Base-by-base conservation (phyloP, 2,329 filamentous ascomycete species). In the Hymenotorrendiella dingleyae region DNA sequence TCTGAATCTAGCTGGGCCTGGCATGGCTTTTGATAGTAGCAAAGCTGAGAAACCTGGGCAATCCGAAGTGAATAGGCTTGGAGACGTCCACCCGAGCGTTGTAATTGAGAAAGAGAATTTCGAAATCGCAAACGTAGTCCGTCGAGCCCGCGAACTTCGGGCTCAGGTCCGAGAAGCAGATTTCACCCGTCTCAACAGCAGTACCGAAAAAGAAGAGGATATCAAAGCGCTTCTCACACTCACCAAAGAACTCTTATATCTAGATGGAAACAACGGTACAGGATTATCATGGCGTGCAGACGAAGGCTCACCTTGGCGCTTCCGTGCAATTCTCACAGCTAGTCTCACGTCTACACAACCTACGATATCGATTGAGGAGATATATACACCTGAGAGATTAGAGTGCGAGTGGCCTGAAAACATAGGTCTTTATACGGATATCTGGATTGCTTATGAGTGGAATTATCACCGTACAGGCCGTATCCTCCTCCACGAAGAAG, bases 361-460 rank as follows among this genome's bases (percentile, higher is more conserved):
- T n/a, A n/a, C n/a, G n/a, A n/a, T n/a, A n/a, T n/a, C n/a, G 30
- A 33, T 17, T 11, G n/a, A 3, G n/a, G 14, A 16, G 5, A n/a
- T n/a, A 17, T 24, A 12, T 12, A 22, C 17, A 16, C 5, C n/a
- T 20, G 27, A 9, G 2, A 37, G 11, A 3, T 38, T 9, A 12
- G 3, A 8, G n/a, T n/a, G n/a, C n/a, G 23, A 38, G 7, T 17
- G 21, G 21, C 36, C 36, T n/a, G 21, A 27, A 14, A 17, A 12
- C 8, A 19, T 26, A 11, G 10, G 8, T 3, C 36, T 38, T 3
- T 27, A 38, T 38, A 10, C 36, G 4, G 36, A 38, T 26, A 12
- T 26, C 9, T 32, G 65, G 65, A 64, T 63, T 44, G 59, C 62
- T 4, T 68, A 68, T 30, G 65, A 67, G 44, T 67, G 64, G 62